Base-by-base conservation (phyloP, 2,329 filamentous ascomycete genomes). In the Fusarium xyrophilum region DNA sequence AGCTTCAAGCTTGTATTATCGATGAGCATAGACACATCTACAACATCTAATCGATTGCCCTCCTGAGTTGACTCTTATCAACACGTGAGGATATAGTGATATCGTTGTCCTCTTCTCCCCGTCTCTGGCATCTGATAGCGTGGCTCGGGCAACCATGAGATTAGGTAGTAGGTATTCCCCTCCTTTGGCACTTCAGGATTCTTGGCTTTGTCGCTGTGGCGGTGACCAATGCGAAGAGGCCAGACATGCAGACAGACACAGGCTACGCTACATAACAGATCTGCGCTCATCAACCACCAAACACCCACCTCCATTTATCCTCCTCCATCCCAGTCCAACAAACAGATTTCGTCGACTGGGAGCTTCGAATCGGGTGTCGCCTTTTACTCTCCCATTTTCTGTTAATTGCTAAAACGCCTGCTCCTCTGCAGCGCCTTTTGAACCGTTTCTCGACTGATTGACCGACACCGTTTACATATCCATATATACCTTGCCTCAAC, bases 201-300 rank as follows among this genome's bases (percentile, higher is more conserved):
- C 66, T 71, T 73, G 72, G 67, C 70, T 53, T 25, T 39, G 43
- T 44, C 60, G 63, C 53, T 73, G 71, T 73, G 72, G 72, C 72
- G 69, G 72, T 74, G 72, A 58, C 70, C 67, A 67, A 63, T 68
- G 65, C 56, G 71, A 74, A 74, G 71, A 74, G 72, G 72, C 72
- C 72, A 74, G 72, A 74, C 58, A 60, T 54, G 51, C 50, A 53
- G 50, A 44, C 36, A 43, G 35, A 52, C 21, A 60, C 60, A 62
- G 60, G 39, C 51, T 56, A 56, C 30, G 28, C 53, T 59, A 59
- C 58, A 55, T 46, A 64, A 54, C 63, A 73, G 72, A 70, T 72
- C 60, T 71, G 63, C 72, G 72, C 72, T 74, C 72, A 70, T 70
- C 67, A 65, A 69, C 60, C 44, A 42, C 60, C 66, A 60, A 63